Evolutionary conservation across 805 yeast species (phyloP).

Genomic region (Candida silvicultrix): DNA sequence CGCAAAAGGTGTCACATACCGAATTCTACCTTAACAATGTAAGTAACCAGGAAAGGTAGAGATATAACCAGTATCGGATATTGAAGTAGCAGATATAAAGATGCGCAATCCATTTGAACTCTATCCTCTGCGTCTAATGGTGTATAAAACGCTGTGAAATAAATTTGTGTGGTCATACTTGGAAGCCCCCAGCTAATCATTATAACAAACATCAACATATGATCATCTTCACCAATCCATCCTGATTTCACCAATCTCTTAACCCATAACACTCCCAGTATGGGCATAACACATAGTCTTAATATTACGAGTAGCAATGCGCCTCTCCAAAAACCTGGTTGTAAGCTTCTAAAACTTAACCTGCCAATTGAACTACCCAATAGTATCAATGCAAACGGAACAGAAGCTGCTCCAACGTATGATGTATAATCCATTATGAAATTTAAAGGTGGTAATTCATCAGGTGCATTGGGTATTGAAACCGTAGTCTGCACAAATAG

Average conservation of each 20-base stretch:
- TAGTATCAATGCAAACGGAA: constrained; percentile 73
- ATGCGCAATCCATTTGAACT: constrained; percentile 7
- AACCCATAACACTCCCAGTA: constrained; percentile 65
- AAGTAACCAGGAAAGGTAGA: constrained; percentile 6
- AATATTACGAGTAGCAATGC: constrained; percentile 48
- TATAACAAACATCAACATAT: constrained; percentile 61
- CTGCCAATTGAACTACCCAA: constrained; percentile 84
- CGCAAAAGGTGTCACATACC: neutral
- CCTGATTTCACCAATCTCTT: constrained; percentile 54
- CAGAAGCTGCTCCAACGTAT: constrained; percentile 83
- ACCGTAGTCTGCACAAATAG: constrained; percentile 46
- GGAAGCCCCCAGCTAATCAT: constrained; percentile 74
- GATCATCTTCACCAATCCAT: constrained; percentile 43
- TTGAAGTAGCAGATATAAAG: constrained; percentile 3
- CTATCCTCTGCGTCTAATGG: constrained; percentile 28
- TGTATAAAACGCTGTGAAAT: constrained; percentile 78
- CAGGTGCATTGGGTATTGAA: constrained; percentile 71
- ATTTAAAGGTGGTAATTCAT: constrained; percentile 71
- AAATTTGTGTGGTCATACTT: constrained; percentile 78
- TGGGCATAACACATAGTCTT: constrained; percentile 64
- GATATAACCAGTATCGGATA: constrained; percentile 4
- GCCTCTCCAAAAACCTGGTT: constrained; percentile 66
- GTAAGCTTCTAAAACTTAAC: constrained; percentile 45
- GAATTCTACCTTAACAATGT: constrained; percentile 4
- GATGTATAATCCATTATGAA: constrained; percentile 73